These are phyloP conservation scores for Diversispora epigaea DNA, from an alignment of 192 early-diverging fungal genomes.

Conservation along the genomic window DNA sequence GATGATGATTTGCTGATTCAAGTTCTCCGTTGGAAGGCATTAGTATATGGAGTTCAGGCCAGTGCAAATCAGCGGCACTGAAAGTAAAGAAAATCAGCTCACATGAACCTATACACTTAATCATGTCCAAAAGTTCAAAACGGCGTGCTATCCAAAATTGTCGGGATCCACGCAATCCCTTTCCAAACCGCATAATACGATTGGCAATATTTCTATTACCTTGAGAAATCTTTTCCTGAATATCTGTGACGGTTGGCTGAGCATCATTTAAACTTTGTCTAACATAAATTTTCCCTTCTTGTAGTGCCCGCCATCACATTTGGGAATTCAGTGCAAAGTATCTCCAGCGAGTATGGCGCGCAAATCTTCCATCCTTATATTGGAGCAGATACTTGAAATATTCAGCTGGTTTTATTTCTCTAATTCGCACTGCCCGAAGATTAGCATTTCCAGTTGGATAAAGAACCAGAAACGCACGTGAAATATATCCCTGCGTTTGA, in stretches of 20 bases:
- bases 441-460: background rate
- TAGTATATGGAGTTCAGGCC: no score
- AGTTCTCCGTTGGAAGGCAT: no score
- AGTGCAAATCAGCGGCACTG: no score
- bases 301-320: background rate
- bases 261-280: background rate
- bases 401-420: background rate
- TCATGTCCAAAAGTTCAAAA: background rate
- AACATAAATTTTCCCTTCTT: constrained; percentile 1
- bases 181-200: background rate
- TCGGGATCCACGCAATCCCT: background rate
- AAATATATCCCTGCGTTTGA: background rate
- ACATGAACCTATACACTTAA: background rate
- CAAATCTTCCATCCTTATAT: constrained; percentile 14
- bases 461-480: background rate
- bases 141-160: background rate
- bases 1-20: no score
- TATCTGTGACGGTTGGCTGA: background rate
- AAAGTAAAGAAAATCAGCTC: background rate
- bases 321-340: background rate
- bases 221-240: background rate
- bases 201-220: background rate
- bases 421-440: background rate
- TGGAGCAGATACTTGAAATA: background rate
- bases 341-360: background rate